phyloP scores from a whole-genome alignment of 768 basidiomycete genomes.

The Peribolospora kevripleyi region DNA sequence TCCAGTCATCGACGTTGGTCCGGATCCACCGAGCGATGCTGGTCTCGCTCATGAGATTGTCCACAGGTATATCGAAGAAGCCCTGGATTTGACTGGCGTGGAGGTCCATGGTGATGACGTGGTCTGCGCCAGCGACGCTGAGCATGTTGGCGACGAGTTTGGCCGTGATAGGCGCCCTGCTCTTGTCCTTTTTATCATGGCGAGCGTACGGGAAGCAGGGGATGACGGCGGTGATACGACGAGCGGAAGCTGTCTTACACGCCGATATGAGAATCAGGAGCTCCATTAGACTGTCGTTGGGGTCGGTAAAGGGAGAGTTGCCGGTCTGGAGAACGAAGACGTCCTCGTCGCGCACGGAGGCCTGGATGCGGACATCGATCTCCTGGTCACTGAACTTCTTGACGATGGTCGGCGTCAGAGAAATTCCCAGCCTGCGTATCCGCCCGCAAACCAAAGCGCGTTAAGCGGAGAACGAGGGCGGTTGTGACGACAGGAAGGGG shows the following conservation, averaged over 20 bases:
- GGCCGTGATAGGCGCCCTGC: slow-evolving; percentile 84
- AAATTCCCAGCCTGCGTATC: slow-evolving; percentile 52
- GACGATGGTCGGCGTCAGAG: slow-evolving; percentile 60
- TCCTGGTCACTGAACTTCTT: slow-evolving; percentile 87
- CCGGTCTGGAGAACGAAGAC: slow-evolving; percentile 95
- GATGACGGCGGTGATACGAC: slow-evolving; percentile 88
- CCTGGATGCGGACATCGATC: slow-evolving; percentile 50
- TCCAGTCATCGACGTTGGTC: slow-evolving; percentile 58
- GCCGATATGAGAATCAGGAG: slow-evolving; percentile 95
- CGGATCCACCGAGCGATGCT: slow-evolving; percentile 86
- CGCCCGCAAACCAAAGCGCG: slow-evolving; percentile 26
- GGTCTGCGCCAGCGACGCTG: slow-evolving; percentile 85
- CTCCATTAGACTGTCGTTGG: slow-evolving; percentile 95
- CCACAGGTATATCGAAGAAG: slow-evolving; percentile 95
- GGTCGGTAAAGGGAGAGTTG: slow-evolving; percentile 34
- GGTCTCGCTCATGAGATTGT: slow-evolving; percentile 90
- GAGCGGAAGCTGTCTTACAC: slow-evolving; percentile 79
- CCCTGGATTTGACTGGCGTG: slow-evolving; percentile 97
- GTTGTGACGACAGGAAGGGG: slow-evolving; percentile 10
- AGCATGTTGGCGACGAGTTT: slow-evolving; percentile 98
- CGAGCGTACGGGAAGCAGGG: slow-evolving; percentile 93
- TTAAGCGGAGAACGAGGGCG: slow-evolving; percentile 24
- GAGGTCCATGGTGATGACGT: slow-evolving; percentile 97
- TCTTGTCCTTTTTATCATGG: slow-evolving; percentile 96
- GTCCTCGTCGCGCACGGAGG: slow-evolving; percentile 91